A percentile compares a stretch with the other conserved stretches of the same genome.
Evolutionary conservation across 2,329 filamentous ascomycete species (phyloP).

Genomic region (Emmonsia crescens): DNA sequence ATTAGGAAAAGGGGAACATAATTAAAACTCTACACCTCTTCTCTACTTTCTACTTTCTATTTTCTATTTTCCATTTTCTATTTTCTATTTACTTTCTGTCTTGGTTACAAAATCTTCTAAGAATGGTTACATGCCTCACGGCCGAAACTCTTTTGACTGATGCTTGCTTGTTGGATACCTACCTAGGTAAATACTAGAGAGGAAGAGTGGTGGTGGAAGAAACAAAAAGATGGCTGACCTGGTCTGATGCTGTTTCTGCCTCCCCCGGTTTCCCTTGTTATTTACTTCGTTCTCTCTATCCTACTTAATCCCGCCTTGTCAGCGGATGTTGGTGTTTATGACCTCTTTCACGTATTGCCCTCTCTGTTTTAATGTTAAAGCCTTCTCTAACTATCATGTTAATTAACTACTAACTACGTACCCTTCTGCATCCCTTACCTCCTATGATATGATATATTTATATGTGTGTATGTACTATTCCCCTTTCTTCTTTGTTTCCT

Average conservation of each 20-base stretch:
- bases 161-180: background rate
- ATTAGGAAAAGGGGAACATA: background rate
- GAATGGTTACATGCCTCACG: conserved; percentile 20
- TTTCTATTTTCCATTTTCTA: conserved; percentile 10
- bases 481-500: background rate
- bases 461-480: background rate
- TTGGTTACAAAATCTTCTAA: conserved; percentile 8
- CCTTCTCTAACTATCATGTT: background rate
- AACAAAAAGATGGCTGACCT: background rate
- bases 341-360: background rate
- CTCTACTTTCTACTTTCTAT: no score
- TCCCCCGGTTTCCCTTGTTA: background rate
- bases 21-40: conserved; percentile 5
- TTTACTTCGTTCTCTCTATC: background rate
- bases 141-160: conserved; percentile 7
- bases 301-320: background rate
- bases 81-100: conserved; percentile 10
- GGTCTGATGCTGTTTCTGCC: background rate
- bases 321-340: background rate
- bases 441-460: background rate
- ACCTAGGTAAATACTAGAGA: background rate
- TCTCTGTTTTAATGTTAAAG: background rate
- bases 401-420: background rate
- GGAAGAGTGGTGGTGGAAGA: background rate
- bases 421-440: background rate